These are phyloP conservation scores for Hyphodiscus sp. DNA, from an alignment of 2,329 filamentous ascomycete genomes.

Conservation along the genomic window DNA sequence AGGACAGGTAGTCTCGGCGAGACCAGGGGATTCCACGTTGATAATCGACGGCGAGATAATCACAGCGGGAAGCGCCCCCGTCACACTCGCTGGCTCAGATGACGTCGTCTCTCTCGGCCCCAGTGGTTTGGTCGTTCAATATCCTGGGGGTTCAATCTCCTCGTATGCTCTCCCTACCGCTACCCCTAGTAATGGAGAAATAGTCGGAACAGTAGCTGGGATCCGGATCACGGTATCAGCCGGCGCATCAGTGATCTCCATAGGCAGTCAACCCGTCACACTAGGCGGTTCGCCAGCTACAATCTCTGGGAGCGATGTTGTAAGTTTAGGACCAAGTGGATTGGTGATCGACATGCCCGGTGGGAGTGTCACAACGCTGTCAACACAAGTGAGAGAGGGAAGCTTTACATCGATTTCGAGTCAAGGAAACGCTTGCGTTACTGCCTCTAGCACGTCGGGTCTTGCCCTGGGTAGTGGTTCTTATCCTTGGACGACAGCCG, in stretches of 20 bases:
- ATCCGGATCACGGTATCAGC: not conserved
- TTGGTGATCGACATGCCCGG: not conserved
- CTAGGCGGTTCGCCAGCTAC: not conserved
- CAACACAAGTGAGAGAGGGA: not conserved
- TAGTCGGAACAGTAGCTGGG: not conserved
- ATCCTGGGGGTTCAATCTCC: constrained; percentile 8
- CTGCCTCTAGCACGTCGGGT: not conserved
- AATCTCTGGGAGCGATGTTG: not conserved
- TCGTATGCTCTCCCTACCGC: constrained; percentile 5
- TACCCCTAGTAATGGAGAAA: not conserved
- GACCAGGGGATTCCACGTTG: constrained; percentile 9
- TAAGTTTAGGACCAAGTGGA: not conserved
- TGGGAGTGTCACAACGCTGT: not conserved
- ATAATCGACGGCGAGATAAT: constrained; percentile 11
- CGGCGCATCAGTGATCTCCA: not conserved
- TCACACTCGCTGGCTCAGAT: constrained; percentile 11
- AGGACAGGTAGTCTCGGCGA: constrained; percentile 10
- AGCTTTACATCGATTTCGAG: not conserved
- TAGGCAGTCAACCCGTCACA: not conserved
- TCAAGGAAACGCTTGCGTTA: not conserved
- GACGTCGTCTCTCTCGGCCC: constrained; percentile 5
- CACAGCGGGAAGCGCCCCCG: constrained; percentile 4
- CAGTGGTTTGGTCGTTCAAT: constrained; percentile 10
- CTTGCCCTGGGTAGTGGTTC: no score
- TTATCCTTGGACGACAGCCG: no score